These are phyloP conservation scores for Geosmithia flava DNA, from an alignment of 2,329 filamentous ascomycete genomes.

Conservation along the genomic window DNA sequence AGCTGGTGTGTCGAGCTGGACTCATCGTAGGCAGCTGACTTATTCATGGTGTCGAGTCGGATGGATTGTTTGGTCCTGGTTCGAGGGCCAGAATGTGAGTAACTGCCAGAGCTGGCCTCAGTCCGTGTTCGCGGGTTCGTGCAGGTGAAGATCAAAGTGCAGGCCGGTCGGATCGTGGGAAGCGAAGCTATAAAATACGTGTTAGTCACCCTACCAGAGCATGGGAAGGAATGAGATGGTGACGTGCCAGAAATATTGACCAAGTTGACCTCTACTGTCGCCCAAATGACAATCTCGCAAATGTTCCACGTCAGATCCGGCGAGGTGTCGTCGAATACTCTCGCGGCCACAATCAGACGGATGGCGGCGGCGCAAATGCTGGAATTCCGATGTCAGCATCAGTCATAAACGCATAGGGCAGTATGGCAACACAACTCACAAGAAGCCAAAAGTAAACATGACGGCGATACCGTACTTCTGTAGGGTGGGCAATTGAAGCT, in stretches of 20 bases:
- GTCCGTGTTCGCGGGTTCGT: slow-evolving; percentile 2
- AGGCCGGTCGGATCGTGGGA: slow-evolving; percentile 5
- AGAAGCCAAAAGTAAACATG: slow-evolving; percentile 11
- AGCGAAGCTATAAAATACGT: slow-evolving; percentile 2
- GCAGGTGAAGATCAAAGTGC: slow-evolving; percentile 4
- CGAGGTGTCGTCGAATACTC: slow-evolving; percentile 3
- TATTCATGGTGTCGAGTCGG: slow-evolving; percentile 3
- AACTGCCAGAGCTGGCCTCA: slow-evolving; percentile 2
- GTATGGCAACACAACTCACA: slow-evolving; percentile 6
- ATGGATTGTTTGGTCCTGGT: slow-evolving; percentile 4
- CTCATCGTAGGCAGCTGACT: slow-evolving; percentile 3
- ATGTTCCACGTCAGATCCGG: slow-evolving; percentile 5
- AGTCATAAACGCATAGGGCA: background rate
- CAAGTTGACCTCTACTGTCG: slow-evolving; percentile 4
- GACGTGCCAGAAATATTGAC: slow-evolving; percentile 4
- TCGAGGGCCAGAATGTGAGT: slow-evolving; percentile 1
- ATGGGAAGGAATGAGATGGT: background rate
- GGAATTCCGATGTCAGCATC: background rate
- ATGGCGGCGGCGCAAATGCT: slow-evolving; percentile 5
- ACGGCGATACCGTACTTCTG: slow-evolving; percentile 9
- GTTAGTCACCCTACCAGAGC: background rate
- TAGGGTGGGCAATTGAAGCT: slow-evolving; percentile 8
- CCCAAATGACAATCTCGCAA: slow-evolving; percentile 4
- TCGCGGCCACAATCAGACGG: slow-evolving; percentile 4
- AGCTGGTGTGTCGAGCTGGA: slow-evolving; percentile 6